phyloP scores from a whole-genome alignment of 768 basidiomycete genomes.

The Lactarius psammicola region DNA sequence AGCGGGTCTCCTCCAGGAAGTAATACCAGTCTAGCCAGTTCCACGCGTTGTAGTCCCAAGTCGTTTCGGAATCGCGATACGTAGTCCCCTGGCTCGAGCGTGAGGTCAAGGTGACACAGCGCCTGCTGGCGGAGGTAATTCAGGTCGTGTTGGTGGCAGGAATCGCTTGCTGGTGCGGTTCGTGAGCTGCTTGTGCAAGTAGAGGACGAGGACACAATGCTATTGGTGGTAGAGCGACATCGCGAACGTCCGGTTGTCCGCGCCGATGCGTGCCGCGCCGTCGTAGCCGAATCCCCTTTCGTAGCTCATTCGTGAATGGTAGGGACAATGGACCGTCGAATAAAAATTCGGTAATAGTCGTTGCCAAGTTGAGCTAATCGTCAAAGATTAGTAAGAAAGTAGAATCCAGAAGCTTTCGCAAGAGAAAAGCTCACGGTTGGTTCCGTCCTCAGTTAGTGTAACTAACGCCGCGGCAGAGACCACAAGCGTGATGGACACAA shows the following conservation, averaged over 20 bases:
- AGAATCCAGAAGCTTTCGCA: too few relatives aligned
- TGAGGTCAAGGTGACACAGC: conserved; percentile 41
- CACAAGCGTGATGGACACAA: too few relatives aligned
- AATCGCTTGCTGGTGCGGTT: conserved; percentile 29
- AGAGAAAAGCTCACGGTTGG: too few relatives aligned
- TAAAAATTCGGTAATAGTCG: too few relatives aligned
- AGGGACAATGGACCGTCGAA: too few relatives aligned
- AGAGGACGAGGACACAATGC: conserved; percentile 38
- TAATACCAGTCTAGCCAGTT: conserved; percentile 12
- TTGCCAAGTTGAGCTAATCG: too few relatives aligned
- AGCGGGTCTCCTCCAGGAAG: conserved; percentile 1
- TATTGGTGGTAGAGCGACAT: conserved; percentile 48
- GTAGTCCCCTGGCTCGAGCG: conserved; percentile 36
- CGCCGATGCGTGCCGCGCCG: conserved; percentile 8
- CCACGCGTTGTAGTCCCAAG: conserved; percentile 24
- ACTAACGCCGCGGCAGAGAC: too few relatives aligned
- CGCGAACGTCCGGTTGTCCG: conserved; percentile 31
- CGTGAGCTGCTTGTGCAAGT: conserved; percentile 34
- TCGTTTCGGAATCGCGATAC: conserved; percentile 38
- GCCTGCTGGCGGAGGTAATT: conserved; percentile 42
- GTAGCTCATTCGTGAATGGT: too few relatives aligned
- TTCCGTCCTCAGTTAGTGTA: too few relatives aligned
- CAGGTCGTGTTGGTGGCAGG: conserved; percentile 39
- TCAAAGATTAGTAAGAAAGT: too few relatives aligned
- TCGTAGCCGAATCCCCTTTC: conserved; percentile 12